phyloP scores from a whole-genome alignment of 768 basidiomycete genomes.

The Tulasnella calospora region DNA sequence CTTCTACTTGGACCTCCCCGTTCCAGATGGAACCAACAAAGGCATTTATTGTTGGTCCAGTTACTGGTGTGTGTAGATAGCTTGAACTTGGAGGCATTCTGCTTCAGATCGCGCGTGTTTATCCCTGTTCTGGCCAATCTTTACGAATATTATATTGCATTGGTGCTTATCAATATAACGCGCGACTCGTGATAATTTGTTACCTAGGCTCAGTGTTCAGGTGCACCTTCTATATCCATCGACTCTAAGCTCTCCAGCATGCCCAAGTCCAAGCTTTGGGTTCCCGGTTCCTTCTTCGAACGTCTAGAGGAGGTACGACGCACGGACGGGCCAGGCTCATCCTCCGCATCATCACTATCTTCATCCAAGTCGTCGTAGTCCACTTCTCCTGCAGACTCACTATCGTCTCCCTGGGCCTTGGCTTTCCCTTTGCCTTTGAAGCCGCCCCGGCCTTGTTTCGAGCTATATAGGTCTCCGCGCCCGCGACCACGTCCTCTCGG shows the following conservation, averaged over 20 bases:
- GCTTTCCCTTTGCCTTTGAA: conserved; percentile 18
- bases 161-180: not conserved
- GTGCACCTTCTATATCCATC: conserved; percentile 10
- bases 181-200: not conserved
- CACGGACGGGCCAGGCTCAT: not conserved
- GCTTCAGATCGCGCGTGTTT: not conserved
- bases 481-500: conserved; percentile 29
- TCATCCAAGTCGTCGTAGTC: conserved; percentile 12
- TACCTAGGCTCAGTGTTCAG: not conserved
- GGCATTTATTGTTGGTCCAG: not conserved
- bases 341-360: not conserved
- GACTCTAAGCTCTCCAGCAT: not conserved
- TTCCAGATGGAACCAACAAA: not conserved
- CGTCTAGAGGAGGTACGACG: not conserved
- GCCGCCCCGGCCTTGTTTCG: not conserved
- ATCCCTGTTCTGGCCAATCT: not conserved
- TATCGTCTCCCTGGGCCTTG: conserved; percentile 9
- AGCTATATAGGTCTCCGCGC: conserved; percentile 30
- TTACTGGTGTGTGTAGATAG: not conserved
- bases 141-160: not conserved
- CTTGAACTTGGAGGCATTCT: not conserved
- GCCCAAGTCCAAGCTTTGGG: not conserved
- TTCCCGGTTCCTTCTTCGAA: not conserved
- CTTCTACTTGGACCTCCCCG: not conserved
- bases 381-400: conserved; percentile 1